phyloP scores from a whole-genome alignment of 805 yeast species.

The Candida takata region DNA sequence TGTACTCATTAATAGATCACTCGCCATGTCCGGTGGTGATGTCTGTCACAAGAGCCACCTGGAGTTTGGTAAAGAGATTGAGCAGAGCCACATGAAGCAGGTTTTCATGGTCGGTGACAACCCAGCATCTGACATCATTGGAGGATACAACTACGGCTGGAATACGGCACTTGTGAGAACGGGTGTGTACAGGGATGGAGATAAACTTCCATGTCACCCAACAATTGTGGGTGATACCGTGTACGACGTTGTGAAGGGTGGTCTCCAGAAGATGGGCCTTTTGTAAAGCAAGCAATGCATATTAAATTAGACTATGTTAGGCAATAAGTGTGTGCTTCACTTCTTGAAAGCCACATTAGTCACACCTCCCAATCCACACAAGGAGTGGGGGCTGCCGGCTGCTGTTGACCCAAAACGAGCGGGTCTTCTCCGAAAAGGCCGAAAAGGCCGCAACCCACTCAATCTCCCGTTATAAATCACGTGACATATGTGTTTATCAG shows the following conservation, averaged over 20 bases:
- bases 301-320: too few species aligned
- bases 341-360: too few species aligned
- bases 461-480: too few species aligned
- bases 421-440: too few species aligned
- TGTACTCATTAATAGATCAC: constrained; percentile 38
- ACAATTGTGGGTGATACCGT: constrained; percentile 45
- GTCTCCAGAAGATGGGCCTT: constrained; percentile 15
- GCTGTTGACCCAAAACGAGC: too few species aligned
- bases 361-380: too few species aligned
- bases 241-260: constrained; percentile 38
- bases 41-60: constrained; percentile 1
- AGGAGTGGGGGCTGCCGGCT: too few species aligned
- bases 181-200: constrained; percentile 71
- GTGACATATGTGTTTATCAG: too few species aligned
- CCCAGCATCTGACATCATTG: constrained; percentile 86
- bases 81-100: constrained; percentile 39
- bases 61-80: constrained; percentile 19
- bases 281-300: too few species aligned
- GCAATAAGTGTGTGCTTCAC: too few species aligned
- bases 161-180: constrained; percentile 75
- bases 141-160: constrained; percentile 89
- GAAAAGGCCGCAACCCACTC: too few species aligned
- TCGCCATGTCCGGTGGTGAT: constrained; percentile 24
- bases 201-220: constrained; percentile 39
- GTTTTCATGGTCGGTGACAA: constrained; percentile 97